Conservation (phyloP, 225 moss, liverwort and hornwort genomes). For the Asterella californica region DNA sequence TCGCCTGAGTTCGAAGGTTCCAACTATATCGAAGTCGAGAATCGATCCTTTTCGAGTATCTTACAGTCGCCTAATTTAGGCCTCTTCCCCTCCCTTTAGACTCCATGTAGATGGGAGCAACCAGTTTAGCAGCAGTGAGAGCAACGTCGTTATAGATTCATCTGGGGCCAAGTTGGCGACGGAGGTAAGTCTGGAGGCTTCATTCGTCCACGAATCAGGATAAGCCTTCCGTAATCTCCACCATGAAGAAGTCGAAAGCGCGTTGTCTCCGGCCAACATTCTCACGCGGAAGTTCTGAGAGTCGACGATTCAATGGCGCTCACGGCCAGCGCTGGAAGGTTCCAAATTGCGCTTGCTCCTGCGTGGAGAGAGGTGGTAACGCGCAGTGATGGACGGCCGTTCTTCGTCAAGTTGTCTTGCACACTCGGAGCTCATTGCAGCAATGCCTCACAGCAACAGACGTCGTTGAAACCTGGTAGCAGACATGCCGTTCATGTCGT, state of each 20-base stretch:
- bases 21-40: background rate
- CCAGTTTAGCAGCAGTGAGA: constrained; percentile 6
- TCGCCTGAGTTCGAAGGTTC: too few species aligned
- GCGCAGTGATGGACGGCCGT: background rate
- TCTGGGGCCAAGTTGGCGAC: constrained; percentile 1
- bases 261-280: too few species aligned
- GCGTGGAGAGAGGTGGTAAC: background rate
- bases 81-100: background rate
- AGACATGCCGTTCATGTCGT: background rate
- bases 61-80: constrained; percentile 1
- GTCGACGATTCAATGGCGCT: constrained; percentile 13
- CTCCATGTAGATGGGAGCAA: background rate
- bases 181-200: background rate
- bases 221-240: background rate
- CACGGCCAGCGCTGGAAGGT: constrained; percentile 3
- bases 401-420: background rate
- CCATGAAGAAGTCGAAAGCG: background rate
- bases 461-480: background rate
- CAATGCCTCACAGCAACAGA: background rate
- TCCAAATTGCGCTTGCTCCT: background rate
- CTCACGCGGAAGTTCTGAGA: background rate
- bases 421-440: background rate
- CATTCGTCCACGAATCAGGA: constrained; percentile 5
- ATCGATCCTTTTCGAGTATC: background rate
- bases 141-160: background rate